Conservation (phyloP, 2,329 filamentous ascomycete genomes). For the Talaromyces sp. region DNA sequence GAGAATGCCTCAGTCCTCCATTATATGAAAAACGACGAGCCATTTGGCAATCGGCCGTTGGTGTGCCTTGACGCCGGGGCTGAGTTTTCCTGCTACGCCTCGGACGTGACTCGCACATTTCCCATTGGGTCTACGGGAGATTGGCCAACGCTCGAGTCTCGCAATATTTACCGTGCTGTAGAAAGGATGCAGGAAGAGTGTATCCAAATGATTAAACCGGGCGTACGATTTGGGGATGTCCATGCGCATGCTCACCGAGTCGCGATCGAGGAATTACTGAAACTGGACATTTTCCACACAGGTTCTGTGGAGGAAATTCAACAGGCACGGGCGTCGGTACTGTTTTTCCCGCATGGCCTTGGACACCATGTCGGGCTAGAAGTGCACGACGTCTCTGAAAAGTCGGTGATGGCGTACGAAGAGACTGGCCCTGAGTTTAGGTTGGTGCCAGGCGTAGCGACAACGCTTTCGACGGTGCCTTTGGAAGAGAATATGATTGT, state of each 20-base stretch:
- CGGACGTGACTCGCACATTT: slow-evolving; percentile 78
- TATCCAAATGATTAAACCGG: slow-evolving; percentile 67
- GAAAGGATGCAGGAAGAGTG: slow-evolving; percentile 80
- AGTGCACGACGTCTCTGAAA: slow-evolving; percentile 40
- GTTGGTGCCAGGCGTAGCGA: slow-evolving; percentile 15
- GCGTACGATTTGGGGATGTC: slow-evolving; percentile 74
- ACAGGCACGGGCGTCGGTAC: slow-evolving; percentile 30
- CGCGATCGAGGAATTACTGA: slow-evolving; percentile 72
- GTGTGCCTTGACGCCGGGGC: slow-evolving; percentile 80
- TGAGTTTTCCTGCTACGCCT: slow-evolving; percentile 69
- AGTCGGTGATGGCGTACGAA: slow-evolving; percentile 28
- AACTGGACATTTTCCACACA: slow-evolving; percentile 66
- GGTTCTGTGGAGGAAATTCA: slow-evolving; percentile 50
- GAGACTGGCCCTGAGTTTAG: slow-evolving; percentile 13
- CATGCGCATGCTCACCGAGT: slow-evolving; percentile 76
- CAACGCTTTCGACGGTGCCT: slow-evolving; percentile 26
- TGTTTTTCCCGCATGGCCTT: slow-evolving; percentile 48
- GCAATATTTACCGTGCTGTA: slow-evolving; percentile 76
- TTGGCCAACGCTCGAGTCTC: slow-evolving; percentile 58
- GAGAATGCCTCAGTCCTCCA: slow-evolving; percentile 79
- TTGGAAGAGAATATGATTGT: slow-evolving; percentile 54
- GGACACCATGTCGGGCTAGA: slow-evolving; percentile 53
- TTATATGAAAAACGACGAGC: slow-evolving; percentile 74
- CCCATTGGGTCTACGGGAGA: slow-evolving; percentile 62
- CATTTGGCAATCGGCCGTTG: slow-evolving; percentile 67